Base-by-base conservation (phyloP, 2,329 filamentous ascomycete genomes). In the Alternaria alternata region DNA sequence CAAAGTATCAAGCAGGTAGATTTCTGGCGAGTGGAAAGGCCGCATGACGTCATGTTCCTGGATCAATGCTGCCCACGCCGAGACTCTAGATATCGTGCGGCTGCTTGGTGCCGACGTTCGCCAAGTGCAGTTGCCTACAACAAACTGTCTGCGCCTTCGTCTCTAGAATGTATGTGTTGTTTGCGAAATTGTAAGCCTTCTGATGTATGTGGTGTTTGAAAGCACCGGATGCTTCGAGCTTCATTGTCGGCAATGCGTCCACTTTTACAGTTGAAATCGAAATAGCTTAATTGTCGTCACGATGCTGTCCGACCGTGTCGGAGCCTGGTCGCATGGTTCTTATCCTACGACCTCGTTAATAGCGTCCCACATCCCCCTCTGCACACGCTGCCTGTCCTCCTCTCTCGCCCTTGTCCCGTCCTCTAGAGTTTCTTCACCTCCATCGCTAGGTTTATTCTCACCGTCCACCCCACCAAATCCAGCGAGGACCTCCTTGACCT, bases 401-500 rank as follows among this genome's bases (percentile, higher is more conserved):
- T 68, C 67, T n/a, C 60, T 59, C 5, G 30, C 59, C 7, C 49
- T 34, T 12, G 62, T 48, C 3, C 36, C 49, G 16, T 55, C 53
- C 28, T 77, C 57, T 51, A 67, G 7, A 36, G 32, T 54, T 65
- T 67, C 44, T 44, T 58, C 54, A 46, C 63, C 59, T 3, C n/a
- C 44, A 1, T 6, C n/a, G 11, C 11, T 30, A n/a, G 34, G 46
- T 14, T 63, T 62, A 7, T 65, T 65, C 3, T 52, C 57, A 2
- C 36, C 48, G 56, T 36, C 48, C 24, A 7, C 56, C 58, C 70
- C 75, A 38, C 80, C 87, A 51, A 97, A 81, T 0, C 89, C 90
- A 59, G 88, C 87, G 61, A 97, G 84, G 57, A 94, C 84, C 39
- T 87, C 85, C 70, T 89, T 87, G 63, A 95, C 91, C 79, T 90